Evolutionary conservation across 495 filamentous ascomycete genomes (phyloP).

Genomic region (Podospora comata): DNA sequence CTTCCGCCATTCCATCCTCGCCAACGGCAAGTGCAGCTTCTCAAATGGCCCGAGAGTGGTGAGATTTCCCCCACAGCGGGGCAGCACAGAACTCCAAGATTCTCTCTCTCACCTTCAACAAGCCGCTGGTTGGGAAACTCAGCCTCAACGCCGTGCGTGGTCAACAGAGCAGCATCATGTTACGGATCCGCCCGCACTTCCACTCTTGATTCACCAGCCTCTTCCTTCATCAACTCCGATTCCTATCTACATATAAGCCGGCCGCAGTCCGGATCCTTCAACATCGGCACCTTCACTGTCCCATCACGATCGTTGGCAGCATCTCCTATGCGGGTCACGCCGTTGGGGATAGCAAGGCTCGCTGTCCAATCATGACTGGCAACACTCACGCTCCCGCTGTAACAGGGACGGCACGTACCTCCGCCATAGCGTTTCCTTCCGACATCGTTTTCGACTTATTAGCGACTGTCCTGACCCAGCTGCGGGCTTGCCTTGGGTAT

Average conservation of each 20-base stretch:
- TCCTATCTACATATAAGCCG: background rate
- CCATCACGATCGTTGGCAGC: background rate
- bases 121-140: conserved; percentile 17
- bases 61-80: background rate
- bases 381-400: background rate
- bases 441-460: background rate
- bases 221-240: background rate
- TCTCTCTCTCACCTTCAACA: background rate
- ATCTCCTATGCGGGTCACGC: conserved; percentile 5
- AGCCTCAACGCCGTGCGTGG: conserved; percentile 27
- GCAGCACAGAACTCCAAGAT: too few relatives aligned
- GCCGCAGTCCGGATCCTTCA: background rate
- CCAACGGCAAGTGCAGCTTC: too few relatives aligned
- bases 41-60: background rate
- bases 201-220: conserved; percentile 4
- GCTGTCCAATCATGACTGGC: background rate
- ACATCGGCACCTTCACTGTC: background rate
- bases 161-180: conserved; percentile 23
- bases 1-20: too few relatives aligned
- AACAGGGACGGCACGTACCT: conserved; percentile 2
- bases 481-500: background rate
- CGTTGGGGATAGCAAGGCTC: background rate
- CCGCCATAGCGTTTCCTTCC: background rate
- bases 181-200: conserved; percentile 28
- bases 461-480: background rate